These are phyloP conservation scores for Dioszegia crocea DNA, from an alignment of 768 basidiomycete genomes.

Conservation along the genomic window DNA sequence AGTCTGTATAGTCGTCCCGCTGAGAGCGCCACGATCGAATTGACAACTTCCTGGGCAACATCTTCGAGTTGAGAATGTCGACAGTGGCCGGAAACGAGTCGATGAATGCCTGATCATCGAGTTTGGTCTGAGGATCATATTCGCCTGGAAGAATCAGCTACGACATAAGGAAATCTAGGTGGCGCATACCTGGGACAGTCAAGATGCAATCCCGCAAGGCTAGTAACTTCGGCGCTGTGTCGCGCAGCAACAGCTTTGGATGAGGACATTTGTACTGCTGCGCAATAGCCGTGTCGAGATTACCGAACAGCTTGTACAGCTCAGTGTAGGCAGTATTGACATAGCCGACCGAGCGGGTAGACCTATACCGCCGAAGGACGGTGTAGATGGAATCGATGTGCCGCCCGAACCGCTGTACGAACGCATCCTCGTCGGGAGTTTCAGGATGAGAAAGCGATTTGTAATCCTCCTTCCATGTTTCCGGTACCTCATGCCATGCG, in stretches of 20 bases:
- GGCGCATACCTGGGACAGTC: slow-evolving; percentile 45
- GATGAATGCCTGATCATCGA: slow-evolving; percentile 47
- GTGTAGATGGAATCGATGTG: slow-evolving; percentile 24
- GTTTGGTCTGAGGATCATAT: slow-evolving; percentile 38
- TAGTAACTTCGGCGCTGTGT: slow-evolving; percentile 40
- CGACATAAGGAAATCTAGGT: too few relatives aligned
- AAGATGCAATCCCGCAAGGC: slow-evolving; percentile 40
- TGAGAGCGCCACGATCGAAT: slow-evolving; percentile 29
- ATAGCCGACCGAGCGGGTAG: slow-evolving; percentile 21
- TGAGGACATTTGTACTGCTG: slow-evolving; percentile 41
- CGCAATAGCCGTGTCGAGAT: slow-evolving; percentile 37
- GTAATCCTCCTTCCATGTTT: slow-evolving; percentile 35
- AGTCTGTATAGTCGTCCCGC: slow-evolving; percentile 19
- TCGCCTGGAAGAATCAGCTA: too few relatives aligned
- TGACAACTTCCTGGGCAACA: slow-evolving; percentile 41
- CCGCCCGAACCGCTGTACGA: slow-evolving; percentile 38
- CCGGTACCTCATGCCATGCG: slow-evolving; percentile 35
- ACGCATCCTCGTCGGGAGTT: slow-evolving; percentile 47
- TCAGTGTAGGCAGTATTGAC: slow-evolving; percentile 34
- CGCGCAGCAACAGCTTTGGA: slow-evolving; percentile 35
- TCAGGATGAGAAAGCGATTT: slow-evolving; percentile 21
- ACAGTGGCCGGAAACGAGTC: slow-evolving; percentile 35
- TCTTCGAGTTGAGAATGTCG: slow-evolving; percentile 44
- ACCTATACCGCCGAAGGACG: slow-evolving; percentile 22
- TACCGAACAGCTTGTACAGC: slow-evolving; percentile 40